Evolutionary conservation across 2,329 filamentous ascomycete genomes (phyloP).

Genomic region (Ramichloridium luteum): DNA sequence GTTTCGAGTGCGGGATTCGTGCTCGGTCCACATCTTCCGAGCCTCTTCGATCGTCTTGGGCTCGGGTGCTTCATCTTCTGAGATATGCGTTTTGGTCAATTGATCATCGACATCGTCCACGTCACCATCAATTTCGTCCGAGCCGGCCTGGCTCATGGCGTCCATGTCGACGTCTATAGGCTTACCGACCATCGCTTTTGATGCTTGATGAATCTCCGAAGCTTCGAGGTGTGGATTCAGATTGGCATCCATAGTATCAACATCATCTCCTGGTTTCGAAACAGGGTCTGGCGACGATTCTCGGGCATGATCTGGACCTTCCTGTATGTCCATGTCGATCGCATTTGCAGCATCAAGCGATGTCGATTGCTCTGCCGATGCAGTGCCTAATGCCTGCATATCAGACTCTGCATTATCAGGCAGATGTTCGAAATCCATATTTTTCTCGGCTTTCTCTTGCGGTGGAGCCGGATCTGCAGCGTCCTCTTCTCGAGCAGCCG

Average conservation of each 20-base stretch:
- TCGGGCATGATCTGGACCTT: background rate
- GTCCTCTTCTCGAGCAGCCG: constrained; percentile 40
- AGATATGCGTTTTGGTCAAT: constrained; percentile 61
- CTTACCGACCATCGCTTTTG: constrained; percentile 35
- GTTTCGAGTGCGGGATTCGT: constrained; percentile 72
- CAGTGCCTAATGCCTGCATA: constrained; percentile 80
- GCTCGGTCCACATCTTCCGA: constrained; percentile 68
- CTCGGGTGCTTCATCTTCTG: constrained; percentile 16
- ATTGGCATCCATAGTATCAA: constrained; percentile 20
- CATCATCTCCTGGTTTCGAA: constrained; percentile 28
- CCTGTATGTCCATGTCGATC: constrained; percentile 52
- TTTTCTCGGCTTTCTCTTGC: constrained; percentile 43
- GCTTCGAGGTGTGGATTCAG: constrained; percentile 7
- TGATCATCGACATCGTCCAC: constrained; percentile 41
- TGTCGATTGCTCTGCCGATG: constrained; percentile 74
- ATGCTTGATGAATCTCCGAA: constrained; percentile 14
- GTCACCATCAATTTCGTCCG: constrained; percentile 26
- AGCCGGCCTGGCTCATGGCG: constrained; percentile 26
- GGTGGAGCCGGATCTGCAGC: constrained; percentile 23
- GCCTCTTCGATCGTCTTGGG: constrained; percentile 38
- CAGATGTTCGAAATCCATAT: constrained; percentile 81
- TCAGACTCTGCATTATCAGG: constrained; percentile 70
- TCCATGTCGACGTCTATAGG: constrained; percentile 32
- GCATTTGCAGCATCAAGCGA: constrained; percentile 83
- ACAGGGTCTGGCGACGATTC: constrained; percentile 22